Percentiles rank a stretch among this genome's conserved stretches.
Evolutionary conservation across 768 basidiomycete genomes (phyloP).

Genomic region (Auricularia auricula-judae): DNA sequence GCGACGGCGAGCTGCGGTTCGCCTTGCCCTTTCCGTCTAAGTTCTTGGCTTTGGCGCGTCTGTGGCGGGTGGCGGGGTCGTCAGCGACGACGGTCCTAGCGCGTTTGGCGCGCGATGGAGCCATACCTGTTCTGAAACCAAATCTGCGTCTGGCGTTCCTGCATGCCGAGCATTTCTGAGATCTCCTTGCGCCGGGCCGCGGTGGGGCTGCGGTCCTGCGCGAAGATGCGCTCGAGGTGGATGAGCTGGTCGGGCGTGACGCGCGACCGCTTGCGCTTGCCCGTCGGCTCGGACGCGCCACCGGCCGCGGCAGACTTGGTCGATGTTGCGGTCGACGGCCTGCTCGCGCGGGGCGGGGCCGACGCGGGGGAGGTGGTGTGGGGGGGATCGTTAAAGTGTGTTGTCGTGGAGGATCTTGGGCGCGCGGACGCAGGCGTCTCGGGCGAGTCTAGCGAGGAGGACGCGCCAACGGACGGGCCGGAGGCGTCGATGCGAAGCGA

Average conservation of each 20-base stretch:
- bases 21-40: slow-evolving; percentile 45
- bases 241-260: slow-evolving; percentile 74
- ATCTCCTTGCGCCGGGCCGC: slow-evolving; percentile 63
- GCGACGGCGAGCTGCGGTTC: slow-evolving; percentile 15
- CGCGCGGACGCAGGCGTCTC: not conserved
- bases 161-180: slow-evolving; percentile 63
- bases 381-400: not conserved
- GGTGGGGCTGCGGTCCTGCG: slow-evolving; percentile 59
- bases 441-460: not conserved
- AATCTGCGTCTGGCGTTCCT: slow-evolving; percentile 79
- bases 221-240: slow-evolving; percentile 62
- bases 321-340: not conserved
- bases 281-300: slow-evolving; percentile 27
- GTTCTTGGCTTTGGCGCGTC: slow-evolving; percentile 74
- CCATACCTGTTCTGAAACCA: slow-evolving; percentile 81
- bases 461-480: not conserved
- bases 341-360: not conserved
- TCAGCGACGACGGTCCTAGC: not conserved
- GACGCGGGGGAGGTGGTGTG: not conserved
- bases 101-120: not conserved
- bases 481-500: not conserved
- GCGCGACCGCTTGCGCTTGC: slow-evolving; percentile 57
- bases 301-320: not conserved
- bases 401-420: not conserved
- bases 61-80: slow-evolving; percentile 16